A percentile compares a stretch with the other conserved stretches of the same genome.
phyloP scores from a whole-genome alignment of 2,329 filamentous ascomycete species.

The Tolypocladium amazonense region DNA sequence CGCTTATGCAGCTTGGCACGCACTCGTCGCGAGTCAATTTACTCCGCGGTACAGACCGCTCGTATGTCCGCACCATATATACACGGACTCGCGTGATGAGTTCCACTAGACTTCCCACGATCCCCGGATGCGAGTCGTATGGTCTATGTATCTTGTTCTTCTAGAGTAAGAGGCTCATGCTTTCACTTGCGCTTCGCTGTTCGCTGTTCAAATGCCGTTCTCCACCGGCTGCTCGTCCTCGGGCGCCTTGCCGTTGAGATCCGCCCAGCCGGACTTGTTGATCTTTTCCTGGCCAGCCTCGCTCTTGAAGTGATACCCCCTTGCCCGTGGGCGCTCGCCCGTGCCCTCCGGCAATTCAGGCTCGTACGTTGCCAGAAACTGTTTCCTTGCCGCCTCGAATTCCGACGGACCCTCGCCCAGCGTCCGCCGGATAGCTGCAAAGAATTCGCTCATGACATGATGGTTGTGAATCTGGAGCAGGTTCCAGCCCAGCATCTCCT shows the following conservation, averaged over 20 bases:
- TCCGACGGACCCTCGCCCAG: constrained; percentile 43
- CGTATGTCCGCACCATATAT: background rate
- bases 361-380: constrained; percentile 50
- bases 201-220: background rate
- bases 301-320: constrained; percentile 75
- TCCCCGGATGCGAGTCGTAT: background rate
- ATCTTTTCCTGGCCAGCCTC: constrained; percentile 54
- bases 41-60: background rate
- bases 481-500: constrained; percentile 95
- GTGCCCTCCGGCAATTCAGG: constrained; percentile 60
- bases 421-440: constrained; percentile 54
- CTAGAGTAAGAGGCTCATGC: too few relatives aligned
- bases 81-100: background rate
- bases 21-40: background rate
- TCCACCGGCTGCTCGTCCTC: background rate
- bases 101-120: background rate
- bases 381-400: constrained; percentile 44
- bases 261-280: constrained; percentile 58
- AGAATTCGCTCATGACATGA: constrained; percentile 61
- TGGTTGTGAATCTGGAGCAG: constrained; percentile 91
- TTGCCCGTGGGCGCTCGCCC: constrained; percentile 65
- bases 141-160: background rate
- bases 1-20: background rate
- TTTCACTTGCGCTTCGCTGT: background rate
- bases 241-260: constrained; percentile 24